Percentiles rank a stretch among this genome's conserved stretches.
These are phyloP conservation scores for Coelastrella sp. DNA, from an alignment of 139 green algal species.

Conservation along the genomic window DNA sequence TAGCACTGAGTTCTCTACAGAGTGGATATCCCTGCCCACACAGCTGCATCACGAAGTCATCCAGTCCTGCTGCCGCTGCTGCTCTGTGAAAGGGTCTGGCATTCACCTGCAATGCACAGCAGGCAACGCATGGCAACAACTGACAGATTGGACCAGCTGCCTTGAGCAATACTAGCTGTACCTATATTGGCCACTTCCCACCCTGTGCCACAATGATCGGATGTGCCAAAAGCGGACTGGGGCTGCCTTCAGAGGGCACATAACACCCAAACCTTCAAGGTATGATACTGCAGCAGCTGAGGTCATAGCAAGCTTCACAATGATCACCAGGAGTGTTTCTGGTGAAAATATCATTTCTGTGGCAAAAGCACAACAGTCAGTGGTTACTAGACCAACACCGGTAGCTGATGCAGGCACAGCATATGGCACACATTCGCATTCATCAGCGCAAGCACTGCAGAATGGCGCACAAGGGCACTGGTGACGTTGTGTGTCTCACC, in stretches of 20 bases:
- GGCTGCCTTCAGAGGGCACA: not conserved
- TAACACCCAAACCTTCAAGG: too few species aligned
- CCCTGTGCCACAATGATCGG: not conserved
- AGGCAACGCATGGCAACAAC: not conserved
- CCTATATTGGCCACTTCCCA: not conserved
- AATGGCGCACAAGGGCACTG: not conserved
- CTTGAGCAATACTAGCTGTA: not conserved
- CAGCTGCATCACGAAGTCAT: not conserved
- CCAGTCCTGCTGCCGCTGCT: not conserved
- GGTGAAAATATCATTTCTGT: not conserved
- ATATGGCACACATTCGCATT: not conserved
- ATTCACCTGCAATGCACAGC: constrained; percentile 4
- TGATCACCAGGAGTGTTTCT: not conserved
- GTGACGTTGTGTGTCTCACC: not conserved
- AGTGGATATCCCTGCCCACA: constrained; percentile 27
- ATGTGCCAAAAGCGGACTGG: not conserved
- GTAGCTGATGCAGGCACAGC: not conserved
- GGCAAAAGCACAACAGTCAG: not conserved
- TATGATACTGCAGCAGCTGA: too few species aligned
- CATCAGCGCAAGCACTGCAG: not conserved
- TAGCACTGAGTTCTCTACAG: not conserved
- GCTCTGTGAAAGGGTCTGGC: not conserved
- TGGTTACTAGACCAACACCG: not conserved
- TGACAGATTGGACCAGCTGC: not conserved
- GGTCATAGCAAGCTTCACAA: too few species aligned